Conservation (phyloP, 148 eudicot genomes). For the Pharnaceum exiguum region DNA sequence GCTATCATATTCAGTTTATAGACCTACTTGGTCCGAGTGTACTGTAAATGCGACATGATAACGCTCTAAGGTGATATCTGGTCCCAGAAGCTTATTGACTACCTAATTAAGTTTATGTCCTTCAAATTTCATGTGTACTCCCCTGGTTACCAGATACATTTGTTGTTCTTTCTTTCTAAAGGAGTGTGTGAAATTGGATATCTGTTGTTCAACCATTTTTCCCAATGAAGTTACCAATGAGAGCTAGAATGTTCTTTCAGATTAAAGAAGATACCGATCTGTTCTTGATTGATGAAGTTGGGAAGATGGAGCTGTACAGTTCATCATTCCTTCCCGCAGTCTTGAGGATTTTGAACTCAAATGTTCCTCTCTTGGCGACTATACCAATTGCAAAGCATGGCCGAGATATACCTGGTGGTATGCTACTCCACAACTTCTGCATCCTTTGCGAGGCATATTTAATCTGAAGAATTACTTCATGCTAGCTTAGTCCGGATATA, state of each 20-base stretch:
- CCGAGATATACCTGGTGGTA: constrained; percentile 92
- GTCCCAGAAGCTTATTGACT: no score
- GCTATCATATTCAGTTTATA: no score
- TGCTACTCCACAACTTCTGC: background rate
- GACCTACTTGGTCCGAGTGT: no score
- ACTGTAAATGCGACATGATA: no score
- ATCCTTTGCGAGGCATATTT: background rate
- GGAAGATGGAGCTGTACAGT: constrained; percentile 92
- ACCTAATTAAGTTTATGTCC: no score
- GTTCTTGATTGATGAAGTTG: constrained; percentile 85
- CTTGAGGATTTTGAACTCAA: constrained; percentile 64
- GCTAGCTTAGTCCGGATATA: background rate
- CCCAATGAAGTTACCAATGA: background rate
- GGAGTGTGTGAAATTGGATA: no score
- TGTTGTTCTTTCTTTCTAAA: no score
- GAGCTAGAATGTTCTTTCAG: constrained; percentile 28
- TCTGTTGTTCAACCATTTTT: no score
- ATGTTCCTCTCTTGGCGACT: constrained; percentile 75
- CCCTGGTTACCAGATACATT: no score
- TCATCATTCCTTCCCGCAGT: constrained; percentile 86
- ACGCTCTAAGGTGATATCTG: no score
- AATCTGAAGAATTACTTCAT: background rate
- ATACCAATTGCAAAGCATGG: constrained; percentile 71
- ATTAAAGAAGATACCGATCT: constrained; percentile 78
- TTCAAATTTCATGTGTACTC: no score